These are phyloP conservation scores for Kodamaea fungicola DNA, from an alignment of 1,139 yeast genomes.

Conservation along the genomic window DNA sequence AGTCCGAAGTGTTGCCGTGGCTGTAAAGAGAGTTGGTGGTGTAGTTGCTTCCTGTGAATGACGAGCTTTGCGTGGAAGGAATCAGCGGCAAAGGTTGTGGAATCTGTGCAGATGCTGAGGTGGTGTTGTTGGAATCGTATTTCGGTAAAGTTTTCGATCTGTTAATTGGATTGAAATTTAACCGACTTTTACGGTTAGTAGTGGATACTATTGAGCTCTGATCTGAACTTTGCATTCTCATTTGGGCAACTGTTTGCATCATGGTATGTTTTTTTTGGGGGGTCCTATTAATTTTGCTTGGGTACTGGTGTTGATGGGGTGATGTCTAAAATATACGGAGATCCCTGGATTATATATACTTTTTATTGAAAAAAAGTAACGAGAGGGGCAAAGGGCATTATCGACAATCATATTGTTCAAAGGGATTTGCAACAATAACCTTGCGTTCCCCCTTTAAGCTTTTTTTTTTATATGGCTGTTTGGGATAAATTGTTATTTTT, in stretches of 20 bases:
- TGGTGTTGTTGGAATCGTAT: conserved; percentile 3
- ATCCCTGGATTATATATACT: no score
- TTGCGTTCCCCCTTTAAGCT: background rate
- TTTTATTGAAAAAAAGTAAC: no score
- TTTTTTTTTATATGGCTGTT: background rate
- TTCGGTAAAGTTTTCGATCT: conserved; percentile 11
- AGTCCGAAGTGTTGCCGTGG: conserved; percentile 7
- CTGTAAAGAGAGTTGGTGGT: conserved; percentile 2
- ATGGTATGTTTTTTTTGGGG: conserved; percentile 1
- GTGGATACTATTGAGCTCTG: conserved; percentile 8
- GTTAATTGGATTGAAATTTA: conserved; percentile 12
- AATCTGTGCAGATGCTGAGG: background rate
- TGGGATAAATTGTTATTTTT: no score
- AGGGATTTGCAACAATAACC: background rate
- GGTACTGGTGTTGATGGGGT: no score
- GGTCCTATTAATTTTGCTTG: background rate
- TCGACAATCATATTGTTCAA: no score
- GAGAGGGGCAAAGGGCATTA: no score
- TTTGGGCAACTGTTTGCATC: conserved; percentile 14
- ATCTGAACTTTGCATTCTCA: conserved; percentile 11
- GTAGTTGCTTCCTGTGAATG: background rate
- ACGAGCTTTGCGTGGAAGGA: background rate
- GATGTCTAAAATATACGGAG: no score
- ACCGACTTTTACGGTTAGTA: conserved; percentile 10
- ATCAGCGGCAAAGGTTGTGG: conserved; percentile 1